These are phyloP conservation scores for Scheffersomyces quercinus DNA, from an alignment of 1,139 yeast genomes.

Conservation along the genomic window DNA sequence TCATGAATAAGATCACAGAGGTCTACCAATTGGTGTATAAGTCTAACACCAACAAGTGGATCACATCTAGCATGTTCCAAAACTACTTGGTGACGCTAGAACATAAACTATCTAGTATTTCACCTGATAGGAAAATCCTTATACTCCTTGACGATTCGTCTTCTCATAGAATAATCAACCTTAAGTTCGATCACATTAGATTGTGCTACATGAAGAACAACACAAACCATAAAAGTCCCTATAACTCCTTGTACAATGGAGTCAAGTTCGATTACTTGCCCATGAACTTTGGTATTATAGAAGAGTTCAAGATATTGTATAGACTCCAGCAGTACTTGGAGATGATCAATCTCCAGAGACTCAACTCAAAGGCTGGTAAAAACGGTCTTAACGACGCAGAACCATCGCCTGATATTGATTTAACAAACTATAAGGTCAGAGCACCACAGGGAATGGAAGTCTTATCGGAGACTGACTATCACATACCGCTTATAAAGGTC, in stretches of 20 bases:
- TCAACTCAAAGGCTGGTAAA: conserved; percentile 16
- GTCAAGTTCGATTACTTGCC: conserved; percentile 55
- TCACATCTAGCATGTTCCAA: conserved; percentile 65
- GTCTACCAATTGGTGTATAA: conserved; percentile 56
- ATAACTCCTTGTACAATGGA: conserved; percentile 34
- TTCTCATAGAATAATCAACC: conserved; percentile 60
- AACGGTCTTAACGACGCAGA: conserved; percentile 6
- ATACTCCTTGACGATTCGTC: conserved; percentile 63
- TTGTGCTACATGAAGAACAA: conserved; percentile 46
- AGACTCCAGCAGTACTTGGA: conserved; percentile 61
- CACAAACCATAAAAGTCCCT: conserved; percentile 41
- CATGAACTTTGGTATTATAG: conserved; percentile 64
- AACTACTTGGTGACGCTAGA: conserved; percentile 62
- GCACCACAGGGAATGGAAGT: conserved; percentile 17
- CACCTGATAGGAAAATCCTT: conserved; percentile 49
- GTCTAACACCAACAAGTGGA: conserved; percentile 63
- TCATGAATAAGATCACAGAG: conserved; percentile 51
- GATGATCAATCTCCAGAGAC: conserved; percentile 44
- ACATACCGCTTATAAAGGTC: conserved; percentile 53
- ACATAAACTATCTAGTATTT: conserved; percentile 45
- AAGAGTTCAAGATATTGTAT: conserved; percentile 60
- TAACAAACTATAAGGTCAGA: background rate
- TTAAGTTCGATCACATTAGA: conserved; percentile 54
- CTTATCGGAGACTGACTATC: conserved; percentile 39
- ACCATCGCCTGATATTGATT: background rate